These are phyloP conservation scores for Candolleomyces eurysporus DNA, from an alignment of 768 basidiomycete species.

Conservation along the genomic window DNA sequence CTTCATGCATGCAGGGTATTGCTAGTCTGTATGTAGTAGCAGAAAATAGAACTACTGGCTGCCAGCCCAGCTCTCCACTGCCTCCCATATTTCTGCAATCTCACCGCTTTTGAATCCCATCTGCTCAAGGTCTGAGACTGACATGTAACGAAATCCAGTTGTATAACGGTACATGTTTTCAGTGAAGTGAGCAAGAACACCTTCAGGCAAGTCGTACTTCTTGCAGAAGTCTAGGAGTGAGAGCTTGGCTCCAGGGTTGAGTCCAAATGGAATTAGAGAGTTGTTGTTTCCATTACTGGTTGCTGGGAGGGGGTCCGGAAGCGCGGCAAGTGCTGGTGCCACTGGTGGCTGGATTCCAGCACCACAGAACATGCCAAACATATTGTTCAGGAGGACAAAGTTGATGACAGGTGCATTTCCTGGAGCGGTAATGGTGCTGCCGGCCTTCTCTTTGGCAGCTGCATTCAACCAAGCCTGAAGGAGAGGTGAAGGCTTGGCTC, in stretches of 20 bases:
- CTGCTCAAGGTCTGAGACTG: conserved; percentile 10
- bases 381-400: conserved; percentile 1
- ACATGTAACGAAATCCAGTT: conserved; percentile 8
- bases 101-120: conserved; percentile 20
- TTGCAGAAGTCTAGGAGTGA: not conserved
- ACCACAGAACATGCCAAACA: not conserved
- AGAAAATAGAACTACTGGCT: not conserved
- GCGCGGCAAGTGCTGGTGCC: not conserved
- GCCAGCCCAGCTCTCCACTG: conserved; percentile 15
- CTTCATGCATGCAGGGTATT: conserved; percentile 31
- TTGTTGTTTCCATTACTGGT: not conserved
- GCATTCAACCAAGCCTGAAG: conserved; percentile 14
- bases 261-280: not conserved
- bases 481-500: conserved; percentile 15
- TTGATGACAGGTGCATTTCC: not conserved
- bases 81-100: conserved; percentile 18
- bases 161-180: conserved; percentile 13
- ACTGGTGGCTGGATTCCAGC: not conserved
- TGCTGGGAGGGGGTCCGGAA: conserved; percentile 8
- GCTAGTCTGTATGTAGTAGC: conserved; percentile 3
- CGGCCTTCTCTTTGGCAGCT: conserved; percentile 11
- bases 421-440: not conserved
- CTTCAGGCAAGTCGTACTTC: not conserved
- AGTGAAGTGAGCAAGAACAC: conserved; percentile 7
- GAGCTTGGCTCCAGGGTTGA: not conserved